Percentiles rank a stretch among this genome's conserved stretches.
Evolutionary conservation across 1,284 basidiomycete genomes (phyloP).

Genomic region (Jaminaea rosea): DNA sequence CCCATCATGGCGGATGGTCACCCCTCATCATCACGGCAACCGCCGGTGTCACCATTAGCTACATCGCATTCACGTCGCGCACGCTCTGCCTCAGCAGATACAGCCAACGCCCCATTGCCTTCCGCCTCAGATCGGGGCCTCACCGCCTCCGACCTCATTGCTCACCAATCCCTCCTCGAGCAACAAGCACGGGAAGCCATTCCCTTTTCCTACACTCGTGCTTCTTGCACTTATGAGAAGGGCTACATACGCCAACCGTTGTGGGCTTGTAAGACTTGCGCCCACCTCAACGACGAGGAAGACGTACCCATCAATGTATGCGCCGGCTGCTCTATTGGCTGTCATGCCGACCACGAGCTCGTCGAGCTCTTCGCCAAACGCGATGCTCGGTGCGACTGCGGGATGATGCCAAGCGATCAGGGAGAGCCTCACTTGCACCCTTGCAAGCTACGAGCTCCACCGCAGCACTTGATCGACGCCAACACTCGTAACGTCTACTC

Average conservation of each 20-base stretch:
- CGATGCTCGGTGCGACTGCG: constrained; percentile 45
- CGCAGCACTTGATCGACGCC: constrained; percentile 8
- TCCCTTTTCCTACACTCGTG: constrained; percentile 40
- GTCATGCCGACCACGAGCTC: constrained; percentile 47
- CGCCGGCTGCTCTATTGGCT: constrained; percentile 47
- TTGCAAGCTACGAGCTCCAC: constrained; percentile 4
- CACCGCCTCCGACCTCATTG: constrained; percentile 45
- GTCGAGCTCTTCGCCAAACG: constrained; percentile 46
- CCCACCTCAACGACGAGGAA: constrained; percentile 44
- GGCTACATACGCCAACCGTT: constrained; percentile 48
- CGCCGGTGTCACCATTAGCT: too few relatives aligned
- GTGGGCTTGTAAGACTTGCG: constrained; percentile 45
- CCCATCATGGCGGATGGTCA: too few relatives aligned
- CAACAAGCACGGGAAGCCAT: constrained; percentile 47
- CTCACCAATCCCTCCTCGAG: constrained; percentile 45
- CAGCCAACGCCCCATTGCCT: too few relatives aligned
- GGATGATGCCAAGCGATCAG: constrained; percentile 19
- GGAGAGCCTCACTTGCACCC: neutral
- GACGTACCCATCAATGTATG: too few relatives aligned
- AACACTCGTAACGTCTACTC: constrained; percentile 44
- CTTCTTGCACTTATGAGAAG: constrained; percentile 46
- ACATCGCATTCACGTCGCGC: neutral
- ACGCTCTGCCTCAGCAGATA: neutral
- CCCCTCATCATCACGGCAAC: too few relatives aligned
- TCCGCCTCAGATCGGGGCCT: constrained; percentile 15